Evolutionary conservation across 805 yeast genomes (phyloP).

Genomic region (Sugiyamaella americana): DNA sequence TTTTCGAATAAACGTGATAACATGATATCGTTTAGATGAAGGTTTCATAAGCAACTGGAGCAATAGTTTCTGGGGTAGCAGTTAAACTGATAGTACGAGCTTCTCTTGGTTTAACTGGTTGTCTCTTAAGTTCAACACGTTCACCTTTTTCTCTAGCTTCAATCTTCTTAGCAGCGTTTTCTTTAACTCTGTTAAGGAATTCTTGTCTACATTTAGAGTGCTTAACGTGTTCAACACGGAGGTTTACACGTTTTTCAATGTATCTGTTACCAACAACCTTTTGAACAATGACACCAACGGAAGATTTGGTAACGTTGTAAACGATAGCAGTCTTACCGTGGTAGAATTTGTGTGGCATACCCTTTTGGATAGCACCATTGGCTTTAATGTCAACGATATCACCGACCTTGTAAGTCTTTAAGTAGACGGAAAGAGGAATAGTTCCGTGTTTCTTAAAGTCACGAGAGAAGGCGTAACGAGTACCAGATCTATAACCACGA

Average conservation of each 20-base stretch:
- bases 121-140: constrained; percentile 91
- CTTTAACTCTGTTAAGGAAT: constrained; percentile 96
- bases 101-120: constrained; percentile 96
- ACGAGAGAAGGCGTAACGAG: constrained; percentile 99
- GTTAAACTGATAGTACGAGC: constrained; percentile 77
- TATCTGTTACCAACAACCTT: constrained; percentile 99
- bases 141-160: constrained; percentile 96
- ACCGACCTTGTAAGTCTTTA: constrained; percentile 97
- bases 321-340: constrained; percentile 99
- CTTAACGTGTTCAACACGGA: constrained; percentile 98
- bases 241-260: constrained; percentile 97
- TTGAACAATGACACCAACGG: constrained; percentile 98
- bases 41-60: constrained; percentile 99
- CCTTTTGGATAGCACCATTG: constrained; percentile 98
- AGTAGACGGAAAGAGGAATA: constrained; percentile 90
- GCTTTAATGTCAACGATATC: constrained; percentile 99
- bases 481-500: constrained; percentile 99
- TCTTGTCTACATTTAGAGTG: constrained; percentile 99
- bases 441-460: constrained; percentile 98
- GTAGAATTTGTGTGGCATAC: constrained; percentile 99
- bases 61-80: constrained; percentile 89
- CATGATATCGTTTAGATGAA: constrained; percentile 62
- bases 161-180: constrained; percentile 85
- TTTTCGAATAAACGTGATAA: too few species aligned
- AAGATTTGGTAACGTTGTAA: constrained; percentile 96